A percentile compares a stretch with the other conserved stretches of the same genome.
These are phyloP conservation scores for Claviceps digitariae DNA, from an alignment of 2,329 filamentous ascomycete species.

Conservation along the genomic window DNA sequence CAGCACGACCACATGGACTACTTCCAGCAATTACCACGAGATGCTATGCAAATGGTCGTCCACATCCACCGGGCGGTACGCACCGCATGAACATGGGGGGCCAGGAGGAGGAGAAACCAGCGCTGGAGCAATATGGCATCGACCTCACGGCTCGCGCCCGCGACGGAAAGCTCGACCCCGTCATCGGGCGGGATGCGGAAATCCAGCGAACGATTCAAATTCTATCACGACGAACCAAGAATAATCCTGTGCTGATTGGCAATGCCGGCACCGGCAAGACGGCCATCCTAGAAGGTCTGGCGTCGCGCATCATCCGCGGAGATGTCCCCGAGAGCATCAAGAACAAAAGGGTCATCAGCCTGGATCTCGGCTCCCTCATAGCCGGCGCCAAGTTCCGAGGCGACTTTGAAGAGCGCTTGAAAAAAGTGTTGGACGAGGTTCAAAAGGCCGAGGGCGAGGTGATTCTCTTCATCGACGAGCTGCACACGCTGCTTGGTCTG, in stretches of 20 bases:
- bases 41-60: slow-evolving; percentile 55
- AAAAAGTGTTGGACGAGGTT: slow-evolving; percentile 82
- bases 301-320: slow-evolving; percentile 76
- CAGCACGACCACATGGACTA: slow-evolving; percentile 11
- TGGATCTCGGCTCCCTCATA: slow-evolving; percentile 86
- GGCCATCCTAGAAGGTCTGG: slow-evolving; percentile 79
- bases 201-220: slow-evolving; percentile 94
- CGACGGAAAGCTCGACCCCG: slow-evolving; percentile 85
- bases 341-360: slow-evolving; percentile 74
- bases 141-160: slow-evolving; percentile 77
- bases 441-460: slow-evolving; percentile 78
- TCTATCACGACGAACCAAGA: slow-evolving; percentile 83
- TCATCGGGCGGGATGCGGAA: slow-evolving; percentile 83
- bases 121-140: slow-evolving; percentile 80
- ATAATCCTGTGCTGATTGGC: slow-evolving; percentile 90
- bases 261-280: slow-evolving; percentile 88
- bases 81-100: slow-evolving; percentile 84
- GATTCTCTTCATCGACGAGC: slow-evolving; percentile 89
- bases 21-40: slow-evolving; percentile 30
- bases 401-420: slow-evolving; percentile 90
- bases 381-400: slow-evolving; percentile 92
- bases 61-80: slow-evolving; percentile 81
- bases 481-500: slow-evolving; percentile 81
- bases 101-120: slow-evolving; percentile 61
- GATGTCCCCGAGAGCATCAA: slow-evolving; percentile 95